These are phyloP conservation scores for Diaporthe caulivora DNA, from an alignment of 2,329 filamentous ascomycete genomes.

Conservation along the genomic window DNA sequence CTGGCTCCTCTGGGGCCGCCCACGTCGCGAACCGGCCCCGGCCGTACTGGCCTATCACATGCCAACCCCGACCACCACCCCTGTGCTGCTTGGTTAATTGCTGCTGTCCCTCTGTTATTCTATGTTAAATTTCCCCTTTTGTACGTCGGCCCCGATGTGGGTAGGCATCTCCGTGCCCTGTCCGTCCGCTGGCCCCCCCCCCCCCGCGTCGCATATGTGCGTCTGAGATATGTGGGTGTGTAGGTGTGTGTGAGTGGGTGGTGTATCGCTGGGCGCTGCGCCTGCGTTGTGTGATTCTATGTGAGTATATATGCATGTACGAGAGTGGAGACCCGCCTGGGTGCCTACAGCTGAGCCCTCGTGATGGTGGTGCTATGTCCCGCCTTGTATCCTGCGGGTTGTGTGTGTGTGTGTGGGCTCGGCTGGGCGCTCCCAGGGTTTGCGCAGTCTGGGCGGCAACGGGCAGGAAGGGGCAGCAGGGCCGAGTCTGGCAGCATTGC, in stretches of 20 bases:
- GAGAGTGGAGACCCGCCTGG: slow-evolving; percentile 14
- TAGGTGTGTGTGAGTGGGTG: neutral
- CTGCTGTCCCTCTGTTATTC: neutral
- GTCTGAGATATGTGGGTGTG: neutral
- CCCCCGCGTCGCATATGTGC: slow-evolving; percentile 5
- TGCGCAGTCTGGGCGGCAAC: slow-evolving; percentile 12
- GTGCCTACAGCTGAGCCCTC: slow-evolving; percentile 10
- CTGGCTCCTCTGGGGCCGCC: neutral
- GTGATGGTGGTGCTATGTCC: slow-evolving; percentile 29
- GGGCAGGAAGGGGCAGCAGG: neutral
- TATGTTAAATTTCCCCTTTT: slow-evolving; percentile 14
- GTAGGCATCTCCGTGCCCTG: slow-evolving; percentile 25
- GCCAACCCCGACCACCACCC: neutral
- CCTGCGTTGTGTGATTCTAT: neutral
- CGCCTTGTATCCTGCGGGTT: slow-evolving; percentile 28
- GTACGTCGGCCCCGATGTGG: slow-evolving; percentile 21
- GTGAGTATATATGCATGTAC: slow-evolving; percentile 3
- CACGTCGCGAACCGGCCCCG: neutral
- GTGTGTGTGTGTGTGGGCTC: neutral
- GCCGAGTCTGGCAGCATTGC: neutral
- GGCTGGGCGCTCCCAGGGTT: neutral
- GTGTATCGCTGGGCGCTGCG: too few relatives aligned
- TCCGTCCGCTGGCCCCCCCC: neutral
- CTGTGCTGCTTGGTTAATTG: neutral
- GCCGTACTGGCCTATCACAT: slow-evolving; percentile 14